These are phyloP conservation scores for Beauveria rudraprayagi DNA, from an alignment of 2,329 filamentous ascomycete genomes.

Conservation along the genomic window DNA sequence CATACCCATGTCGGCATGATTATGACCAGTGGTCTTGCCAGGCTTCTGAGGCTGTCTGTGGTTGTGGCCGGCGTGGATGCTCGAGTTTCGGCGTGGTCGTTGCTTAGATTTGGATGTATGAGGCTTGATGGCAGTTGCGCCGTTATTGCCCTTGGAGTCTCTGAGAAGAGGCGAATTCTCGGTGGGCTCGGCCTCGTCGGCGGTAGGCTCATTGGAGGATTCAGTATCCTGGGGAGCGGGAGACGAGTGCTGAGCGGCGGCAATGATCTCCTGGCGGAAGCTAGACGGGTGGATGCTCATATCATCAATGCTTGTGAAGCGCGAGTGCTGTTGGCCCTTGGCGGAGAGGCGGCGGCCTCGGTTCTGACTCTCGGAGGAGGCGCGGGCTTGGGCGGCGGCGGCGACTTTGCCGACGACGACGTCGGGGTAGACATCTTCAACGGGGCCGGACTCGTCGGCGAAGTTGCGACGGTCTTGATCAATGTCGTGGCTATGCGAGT, in stretches of 20 bases:
- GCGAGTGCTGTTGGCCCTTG: slow-evolving; percentile 41
- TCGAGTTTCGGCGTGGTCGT: slow-evolving; percentile 37
- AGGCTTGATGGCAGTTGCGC: slow-evolving; percentile 16
- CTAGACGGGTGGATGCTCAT: slow-evolving; percentile 84
- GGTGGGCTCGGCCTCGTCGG: slow-evolving; percentile 33
- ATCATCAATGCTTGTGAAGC: slow-evolving; percentile 58
- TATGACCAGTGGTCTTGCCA: slow-evolving; percentile 58
- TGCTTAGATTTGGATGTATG: slow-evolving; percentile 20
- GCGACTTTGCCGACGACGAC: slow-evolving; percentile 46
- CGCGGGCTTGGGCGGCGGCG: slow-evolving; percentile 19
- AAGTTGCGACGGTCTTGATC: slow-evolving; percentile 44
- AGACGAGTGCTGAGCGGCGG: slow-evolving; percentile 54
- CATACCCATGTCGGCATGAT: slow-evolving; percentile 91
- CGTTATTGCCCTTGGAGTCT: slow-evolving; percentile 24
- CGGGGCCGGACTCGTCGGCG: slow-evolving; percentile 50
- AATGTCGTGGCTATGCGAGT: slow-evolving; percentile 30
- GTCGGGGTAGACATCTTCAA: slow-evolving; percentile 56
- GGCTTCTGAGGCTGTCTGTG: slow-evolving; percentile 66
- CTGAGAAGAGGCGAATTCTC: slow-evolving; percentile 43
- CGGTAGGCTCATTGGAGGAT: slow-evolving; percentile 36
- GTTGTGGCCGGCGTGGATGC: slow-evolving; percentile 64
- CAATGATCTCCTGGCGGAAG: slow-evolving; percentile 88
- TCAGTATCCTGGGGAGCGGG: slow-evolving; percentile 43
- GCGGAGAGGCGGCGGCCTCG: slow-evolving; percentile 37
- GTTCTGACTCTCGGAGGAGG: slow-evolving; percentile 22